Conservation (phyloP, 768 basidiomycete species). For the Kwoniella botswanensis region DNA sequence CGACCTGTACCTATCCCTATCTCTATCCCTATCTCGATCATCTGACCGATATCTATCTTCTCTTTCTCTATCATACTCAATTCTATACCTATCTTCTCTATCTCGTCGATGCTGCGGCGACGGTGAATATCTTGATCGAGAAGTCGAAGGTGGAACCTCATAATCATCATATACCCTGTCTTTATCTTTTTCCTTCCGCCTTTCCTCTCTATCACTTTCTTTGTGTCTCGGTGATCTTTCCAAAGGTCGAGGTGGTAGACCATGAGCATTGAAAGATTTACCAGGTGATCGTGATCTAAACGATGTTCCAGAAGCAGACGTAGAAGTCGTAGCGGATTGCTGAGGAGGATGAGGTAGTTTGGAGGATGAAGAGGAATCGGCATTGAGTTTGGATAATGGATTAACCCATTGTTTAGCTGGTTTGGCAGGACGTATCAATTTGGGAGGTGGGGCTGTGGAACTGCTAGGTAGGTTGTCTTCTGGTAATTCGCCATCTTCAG, state of each 20-base stretch:
- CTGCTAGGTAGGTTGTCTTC: conserved; percentile 9
- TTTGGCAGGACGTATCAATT: conserved; percentile 8
- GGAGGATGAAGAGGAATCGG: conserved; percentile 16
- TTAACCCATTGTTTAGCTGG: conserved; percentile 15
- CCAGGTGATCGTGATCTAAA: neutral
- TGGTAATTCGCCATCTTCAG: conserved; percentile 25
- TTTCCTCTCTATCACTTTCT: neutral
- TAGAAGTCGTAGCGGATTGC: neutral
- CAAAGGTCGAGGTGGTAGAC: neutral
- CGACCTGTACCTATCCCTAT: conserved; percentile 1
- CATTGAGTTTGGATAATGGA: conserved; percentile 14
- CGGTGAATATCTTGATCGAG: neutral
- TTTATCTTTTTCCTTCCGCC: neutral
- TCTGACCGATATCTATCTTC: neutral
- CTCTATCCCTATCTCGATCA: neutral
- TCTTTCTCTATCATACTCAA: conserved; percentile 1
- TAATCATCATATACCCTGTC: neutral
- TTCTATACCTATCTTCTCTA: neutral
- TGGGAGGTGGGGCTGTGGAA: conserved; percentile 4
- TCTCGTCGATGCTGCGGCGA: neutral
- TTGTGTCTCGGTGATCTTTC: neutral
- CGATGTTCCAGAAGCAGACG: neutral
- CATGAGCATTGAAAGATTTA: neutral
- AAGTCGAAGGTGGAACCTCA: neutral
- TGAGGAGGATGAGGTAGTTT: neutral